Percentiles rank a stretch among this genome's conserved stretches.
Evolutionary conservation across 345 rosid species (phyloP).

Genomic region (Lepidium didymum): DNA sequence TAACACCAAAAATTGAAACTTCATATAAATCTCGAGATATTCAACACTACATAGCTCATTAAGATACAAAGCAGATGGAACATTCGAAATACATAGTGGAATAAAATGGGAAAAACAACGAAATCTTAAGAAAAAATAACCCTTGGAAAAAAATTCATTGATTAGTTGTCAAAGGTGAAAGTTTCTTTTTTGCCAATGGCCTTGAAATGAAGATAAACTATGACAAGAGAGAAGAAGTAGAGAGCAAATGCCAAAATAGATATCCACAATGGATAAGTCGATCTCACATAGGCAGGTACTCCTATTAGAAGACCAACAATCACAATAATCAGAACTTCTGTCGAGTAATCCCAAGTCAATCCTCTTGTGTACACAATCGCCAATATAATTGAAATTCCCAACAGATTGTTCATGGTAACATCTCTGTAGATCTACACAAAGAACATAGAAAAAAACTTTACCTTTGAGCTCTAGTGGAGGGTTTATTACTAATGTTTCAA

Average conservation of each 20-base stretch:
- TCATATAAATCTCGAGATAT: neutral
- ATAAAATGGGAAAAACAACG: no score
- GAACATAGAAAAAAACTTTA: neutral
- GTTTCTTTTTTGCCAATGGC: no score
- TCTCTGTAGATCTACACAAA: slow-evolving; percentile 17
- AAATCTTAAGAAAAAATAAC: no score
- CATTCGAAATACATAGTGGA: no score
- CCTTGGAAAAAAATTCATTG: no score
- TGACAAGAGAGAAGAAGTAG: slow-evolving; percentile 20
- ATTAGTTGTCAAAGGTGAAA: no score
- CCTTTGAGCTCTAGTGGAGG: neutral
- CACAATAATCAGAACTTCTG: slow-evolving; percentile 20
- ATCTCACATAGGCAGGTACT: slow-evolving; percentile 23
- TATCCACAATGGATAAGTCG: slow-evolving; percentile 28
- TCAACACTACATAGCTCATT: neutral
- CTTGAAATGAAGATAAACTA: slow-evolving; percentile 5
- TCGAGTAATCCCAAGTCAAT: slow-evolving; percentile 21
- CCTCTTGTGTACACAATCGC: slow-evolving; percentile 23
- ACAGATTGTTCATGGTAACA: slow-evolving; percentile 24
- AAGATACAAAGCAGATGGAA: no score
- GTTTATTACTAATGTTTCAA: neutral
- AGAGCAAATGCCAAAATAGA: slow-evolving; percentile 22
- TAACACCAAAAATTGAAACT: neutral
- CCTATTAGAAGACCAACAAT: slow-evolving; percentile 18
- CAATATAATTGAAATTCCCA: slow-evolving; percentile 17